Percentiles rank a stretch among this genome's conserved stretches.
phyloP scores from a whole-genome alignment of 1,139 yeast genomes.

The Pichia sp. region DNA sequence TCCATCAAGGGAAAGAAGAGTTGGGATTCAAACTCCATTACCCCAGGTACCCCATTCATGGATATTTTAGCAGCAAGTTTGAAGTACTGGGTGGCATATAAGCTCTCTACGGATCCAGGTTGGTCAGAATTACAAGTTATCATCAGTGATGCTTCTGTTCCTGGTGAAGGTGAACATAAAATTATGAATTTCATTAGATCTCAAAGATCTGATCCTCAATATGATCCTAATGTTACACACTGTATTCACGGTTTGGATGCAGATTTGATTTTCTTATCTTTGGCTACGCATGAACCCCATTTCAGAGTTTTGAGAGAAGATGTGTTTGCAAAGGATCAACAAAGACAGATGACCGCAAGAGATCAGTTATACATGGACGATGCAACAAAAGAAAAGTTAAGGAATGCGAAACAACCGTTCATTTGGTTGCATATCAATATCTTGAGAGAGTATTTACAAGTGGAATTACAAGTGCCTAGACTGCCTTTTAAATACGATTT shows the following conservation, averaged over 20 bases:
- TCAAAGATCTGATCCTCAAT: slow-evolving; percentile 77
- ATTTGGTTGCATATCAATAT: slow-evolving; percentile 90
- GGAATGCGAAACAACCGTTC: slow-evolving; percentile 76
- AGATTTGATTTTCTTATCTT: slow-evolving; percentile 90
- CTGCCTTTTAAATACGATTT: slow-evolving; percentile 72
- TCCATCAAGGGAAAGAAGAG: slow-evolving; percentile 50
- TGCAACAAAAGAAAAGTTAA: slow-evolving; percentile 48
- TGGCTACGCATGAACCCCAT: slow-evolving; percentile 96
- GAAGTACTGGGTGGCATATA: slow-evolving; percentile 86
- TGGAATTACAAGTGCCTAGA: slow-evolving; percentile 69
- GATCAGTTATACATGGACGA: slow-evolving; percentile 54
- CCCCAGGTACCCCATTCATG: slow-evolving; percentile 99
- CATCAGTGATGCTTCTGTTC: slow-evolving; percentile 93
- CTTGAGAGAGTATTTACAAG: slow-evolving; percentile 78
- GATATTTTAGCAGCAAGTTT: slow-evolving; percentile 75
- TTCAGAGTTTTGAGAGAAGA: slow-evolving; percentile 92
- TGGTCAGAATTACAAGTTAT: slow-evolving; percentile 85
- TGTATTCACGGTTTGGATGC: slow-evolving; percentile 98
- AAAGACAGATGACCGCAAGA: slow-evolving; percentile 40
- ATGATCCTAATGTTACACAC: slow-evolving; percentile 84
- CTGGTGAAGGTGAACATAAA: slow-evolving; percentile 99
- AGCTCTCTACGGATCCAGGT: slow-evolving; percentile 78
- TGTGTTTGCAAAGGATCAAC: slow-evolving; percentile 72
- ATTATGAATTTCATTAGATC: slow-evolving; percentile 90
- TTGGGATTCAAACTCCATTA: slow-evolving; percentile 95